phyloP scores from a whole-genome alignment of 192 early-diverging fungal species.

The Podila epigama region DNA sequence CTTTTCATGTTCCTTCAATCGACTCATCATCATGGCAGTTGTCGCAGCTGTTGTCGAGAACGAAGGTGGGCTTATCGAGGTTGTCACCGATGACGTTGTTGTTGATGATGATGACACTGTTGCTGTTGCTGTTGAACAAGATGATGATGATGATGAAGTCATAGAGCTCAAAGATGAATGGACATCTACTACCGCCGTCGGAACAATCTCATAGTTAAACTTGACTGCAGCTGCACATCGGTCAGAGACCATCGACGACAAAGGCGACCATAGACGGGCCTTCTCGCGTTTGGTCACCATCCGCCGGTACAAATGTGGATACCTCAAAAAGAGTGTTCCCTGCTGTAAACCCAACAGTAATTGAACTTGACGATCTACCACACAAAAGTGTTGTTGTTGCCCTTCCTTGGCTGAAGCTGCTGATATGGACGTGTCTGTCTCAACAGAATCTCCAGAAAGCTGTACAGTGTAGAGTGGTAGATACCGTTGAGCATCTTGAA shows the following conservation, averaged over 20 bases:
- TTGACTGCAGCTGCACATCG: slow-evolving; percentile 52
- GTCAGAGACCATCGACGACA: slow-evolving; percentile 67
- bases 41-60: slow-evolving; percentile 30
- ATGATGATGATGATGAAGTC: too few relatives aligned
- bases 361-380: slow-evolving; percentile 73
- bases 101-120: too few relatives aligned
- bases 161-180: too few relatives aligned
- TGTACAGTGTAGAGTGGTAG: slow-evolving; percentile 78
- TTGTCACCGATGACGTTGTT: too few relatives aligned
- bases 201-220: slow-evolving; percentile 41
- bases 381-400: slow-evolving; percentile 61
- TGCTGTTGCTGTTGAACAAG: too few relatives aligned
- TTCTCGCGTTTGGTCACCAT: slow-evolving; percentile 63
- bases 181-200: too few relatives aligned
- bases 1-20: slow-evolving; percentile 65
- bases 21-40: slow-evolving; percentile 45
- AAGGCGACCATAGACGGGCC: slow-evolving; percentile 73
- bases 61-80: too few relatives aligned
- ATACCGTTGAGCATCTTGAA: slow-evolving; percentile 62
- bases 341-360: slow-evolving; percentile 62
- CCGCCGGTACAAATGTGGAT: slow-evolving; percentile 65
- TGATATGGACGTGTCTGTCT: neutral
- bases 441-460: slow-evolving; percentile 51
- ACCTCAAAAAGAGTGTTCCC: slow-evolving; percentile 60
- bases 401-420: neutral